Percentiles rank a stretch among this genome's conserved stretches.
Conservation (phyloP, 177 flowering plant species). For the Telopea speciosissima region DNA sequence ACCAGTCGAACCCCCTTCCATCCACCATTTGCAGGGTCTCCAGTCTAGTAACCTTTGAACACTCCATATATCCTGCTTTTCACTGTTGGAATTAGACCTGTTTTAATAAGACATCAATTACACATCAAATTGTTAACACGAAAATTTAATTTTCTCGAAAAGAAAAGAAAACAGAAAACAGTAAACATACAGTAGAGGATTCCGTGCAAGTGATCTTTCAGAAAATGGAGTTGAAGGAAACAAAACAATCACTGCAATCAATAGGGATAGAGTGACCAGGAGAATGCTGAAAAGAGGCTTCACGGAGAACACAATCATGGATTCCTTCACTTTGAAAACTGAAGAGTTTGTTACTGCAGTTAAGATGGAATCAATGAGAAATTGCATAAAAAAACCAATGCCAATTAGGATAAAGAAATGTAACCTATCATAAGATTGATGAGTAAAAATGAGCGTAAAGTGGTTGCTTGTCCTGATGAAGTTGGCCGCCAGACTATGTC, state of each 20-base stretch:
- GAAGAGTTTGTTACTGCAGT: neutral
- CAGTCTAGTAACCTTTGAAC: constrained; percentile 56
- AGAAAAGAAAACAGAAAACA: neutral
- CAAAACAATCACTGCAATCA: constrained; percentile 34
- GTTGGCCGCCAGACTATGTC: too few species aligned
- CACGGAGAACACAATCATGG: constrained; percentile 32
- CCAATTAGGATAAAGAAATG: too few species aligned
- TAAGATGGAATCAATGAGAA: too few species aligned
- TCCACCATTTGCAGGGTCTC: constrained; percentile 97
- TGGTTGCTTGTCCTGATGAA: too few species aligned
- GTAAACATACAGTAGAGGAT: constrained; percentile 29
- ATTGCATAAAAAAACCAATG: too few species aligned
- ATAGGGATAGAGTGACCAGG: constrained; percentile 34
- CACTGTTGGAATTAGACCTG: constrained; percentile 10
- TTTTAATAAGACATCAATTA: neutral
- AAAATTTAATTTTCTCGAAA: too few species aligned
- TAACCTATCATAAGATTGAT: too few species aligned
- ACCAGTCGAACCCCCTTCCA: constrained; percentile 43
- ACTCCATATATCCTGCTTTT: constrained; percentile 60
- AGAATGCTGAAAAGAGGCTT: constrained; percentile 45
- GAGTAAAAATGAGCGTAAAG: too few species aligned
- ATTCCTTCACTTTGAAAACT: neutral
- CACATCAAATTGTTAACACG: neutral
- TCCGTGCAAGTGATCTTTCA: constrained; percentile 12
- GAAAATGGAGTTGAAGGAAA: constrained; percentile 44